phyloP scores from a whole-genome alignment of 2,329 filamentous ascomycete genomes.

The Alternaria sp. region DNA sequence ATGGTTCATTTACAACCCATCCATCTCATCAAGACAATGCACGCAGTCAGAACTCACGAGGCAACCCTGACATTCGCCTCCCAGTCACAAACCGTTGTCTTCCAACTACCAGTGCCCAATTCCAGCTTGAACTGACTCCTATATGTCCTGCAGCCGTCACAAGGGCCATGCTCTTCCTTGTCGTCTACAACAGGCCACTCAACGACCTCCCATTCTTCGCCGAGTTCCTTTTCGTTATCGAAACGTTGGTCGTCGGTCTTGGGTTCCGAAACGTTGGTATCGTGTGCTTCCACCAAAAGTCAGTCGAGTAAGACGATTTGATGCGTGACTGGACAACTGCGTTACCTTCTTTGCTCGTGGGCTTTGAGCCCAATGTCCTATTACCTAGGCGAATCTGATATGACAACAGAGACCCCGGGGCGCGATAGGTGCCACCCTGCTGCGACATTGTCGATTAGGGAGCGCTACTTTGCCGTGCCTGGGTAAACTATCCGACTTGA shows the following conservation, averaged over 20 bases:
- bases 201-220: neutral
- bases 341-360: neutral
- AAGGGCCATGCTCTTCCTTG: neutral
- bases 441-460: neutral
- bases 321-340: accelerated
- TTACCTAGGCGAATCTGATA: neutral
- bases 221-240: accelerated
- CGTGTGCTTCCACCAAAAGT: neutral
- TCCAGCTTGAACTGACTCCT: neutral
- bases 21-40: neutral
- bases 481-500: neutral
- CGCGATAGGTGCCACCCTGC: neutral
- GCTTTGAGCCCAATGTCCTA: neutral
- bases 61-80: neutral
- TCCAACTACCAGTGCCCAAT: neutral
- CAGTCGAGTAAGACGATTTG: neutral
- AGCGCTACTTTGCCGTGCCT: neutral
- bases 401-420: neutral
- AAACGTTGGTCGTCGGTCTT: neutral
- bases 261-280: neutral
- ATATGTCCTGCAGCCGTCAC: neutral
- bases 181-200: neutral
- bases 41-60: neutral
- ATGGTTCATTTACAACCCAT: neutral
- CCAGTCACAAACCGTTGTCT: neutral